Evolutionary conservation across 2,329 filamentous ascomycete genomes (phyloP).

Genomic region (Coniochaeta ligniaria): DNA sequence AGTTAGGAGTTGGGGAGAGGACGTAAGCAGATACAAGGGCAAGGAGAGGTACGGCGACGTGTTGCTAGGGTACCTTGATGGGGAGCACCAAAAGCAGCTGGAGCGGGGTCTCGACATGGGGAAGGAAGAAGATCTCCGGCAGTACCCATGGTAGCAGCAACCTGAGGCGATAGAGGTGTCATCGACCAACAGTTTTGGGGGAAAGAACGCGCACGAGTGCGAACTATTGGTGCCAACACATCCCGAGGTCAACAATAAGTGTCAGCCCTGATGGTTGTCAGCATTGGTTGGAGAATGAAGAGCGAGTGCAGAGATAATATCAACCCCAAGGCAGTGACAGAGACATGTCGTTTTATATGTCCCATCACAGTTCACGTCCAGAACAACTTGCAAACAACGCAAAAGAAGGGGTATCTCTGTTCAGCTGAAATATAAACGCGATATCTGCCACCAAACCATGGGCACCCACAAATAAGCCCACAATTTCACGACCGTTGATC

Average conservation of each 20-base stretch:
- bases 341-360: too few species aligned
- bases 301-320: too few species aligned
- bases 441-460: not conserved
- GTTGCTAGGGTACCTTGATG: conserved; percentile 68
- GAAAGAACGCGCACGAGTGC: too few species aligned
- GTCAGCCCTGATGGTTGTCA: too few species aligned
- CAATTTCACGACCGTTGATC: not conserved
- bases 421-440: not conserved
- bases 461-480: not conserved
- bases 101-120: conserved; percentile 55
- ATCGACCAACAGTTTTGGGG: too few species aligned
- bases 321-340: too few species aligned
- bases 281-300: too few species aligned
- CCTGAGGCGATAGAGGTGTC: not conserved
- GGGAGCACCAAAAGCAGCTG: conserved; percentile 66
- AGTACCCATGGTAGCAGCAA: conserved; percentile 51
- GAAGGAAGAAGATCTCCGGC: conserved; percentile 50
- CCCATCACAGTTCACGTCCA: too few species aligned
- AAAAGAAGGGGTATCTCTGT: not conserved
- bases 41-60: conserved; percentile 66
- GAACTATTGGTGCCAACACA: too few species aligned
- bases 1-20: conserved; percentile 72
- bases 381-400: too few species aligned
- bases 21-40: conserved; percentile 73
- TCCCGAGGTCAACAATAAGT: too few species aligned